Percentiles rank a stretch among this genome's conserved stretches.
phyloP scores from a whole-genome alignment of 495 filamentous ascomycete genomes.

The Hyphodiscus hymeniophilus region DNA sequence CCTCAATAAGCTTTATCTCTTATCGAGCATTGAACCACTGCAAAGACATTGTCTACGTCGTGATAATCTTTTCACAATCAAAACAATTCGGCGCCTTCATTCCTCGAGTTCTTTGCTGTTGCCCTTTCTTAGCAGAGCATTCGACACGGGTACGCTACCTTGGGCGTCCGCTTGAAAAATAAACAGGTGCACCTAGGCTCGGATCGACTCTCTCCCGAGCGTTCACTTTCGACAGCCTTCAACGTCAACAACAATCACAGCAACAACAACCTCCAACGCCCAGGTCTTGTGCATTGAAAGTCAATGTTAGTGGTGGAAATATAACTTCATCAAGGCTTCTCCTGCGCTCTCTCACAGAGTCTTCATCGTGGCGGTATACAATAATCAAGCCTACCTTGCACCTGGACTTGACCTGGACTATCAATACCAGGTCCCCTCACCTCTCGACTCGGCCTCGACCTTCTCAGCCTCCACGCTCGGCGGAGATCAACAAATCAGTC shows the following conservation, averaged over 20 bases:
- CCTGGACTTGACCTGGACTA: conserved; percentile 18
- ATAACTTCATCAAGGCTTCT: neutral
- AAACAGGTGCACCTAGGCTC: too few species aligned
- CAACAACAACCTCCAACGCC: too few species aligned
- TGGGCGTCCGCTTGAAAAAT: too few species aligned
- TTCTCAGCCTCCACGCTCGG: conserved; percentile 16
- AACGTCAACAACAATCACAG: too few species aligned
- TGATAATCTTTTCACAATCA: too few species aligned
- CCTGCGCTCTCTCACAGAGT: conserved; percentile 22
- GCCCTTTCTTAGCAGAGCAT: neutral
- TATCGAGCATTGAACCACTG: too few species aligned
- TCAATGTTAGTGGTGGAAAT: conserved; percentile 14
- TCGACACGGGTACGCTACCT: too few species aligned
- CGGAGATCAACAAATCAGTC: conserved; percentile 17
- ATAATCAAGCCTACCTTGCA: conserved; percentile 20
- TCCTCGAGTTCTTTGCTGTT: neutral
- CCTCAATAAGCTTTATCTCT: too few species aligned
- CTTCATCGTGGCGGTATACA: conserved; percentile 22
- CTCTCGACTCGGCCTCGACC: conserved; percentile 20
- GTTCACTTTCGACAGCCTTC: too few species aligned
- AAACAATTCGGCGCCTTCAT: neutral
- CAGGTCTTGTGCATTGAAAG: neutral
- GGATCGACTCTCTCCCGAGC: too few species aligned
- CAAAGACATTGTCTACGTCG: too few species aligned
- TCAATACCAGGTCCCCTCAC: conserved; percentile 14